Evolutionary conservation across 1,284 basidiomycete genomes (phyloP), one percentile per base, ranked within the genome.

Genomic region (Albatrellus sp.): DNA sequence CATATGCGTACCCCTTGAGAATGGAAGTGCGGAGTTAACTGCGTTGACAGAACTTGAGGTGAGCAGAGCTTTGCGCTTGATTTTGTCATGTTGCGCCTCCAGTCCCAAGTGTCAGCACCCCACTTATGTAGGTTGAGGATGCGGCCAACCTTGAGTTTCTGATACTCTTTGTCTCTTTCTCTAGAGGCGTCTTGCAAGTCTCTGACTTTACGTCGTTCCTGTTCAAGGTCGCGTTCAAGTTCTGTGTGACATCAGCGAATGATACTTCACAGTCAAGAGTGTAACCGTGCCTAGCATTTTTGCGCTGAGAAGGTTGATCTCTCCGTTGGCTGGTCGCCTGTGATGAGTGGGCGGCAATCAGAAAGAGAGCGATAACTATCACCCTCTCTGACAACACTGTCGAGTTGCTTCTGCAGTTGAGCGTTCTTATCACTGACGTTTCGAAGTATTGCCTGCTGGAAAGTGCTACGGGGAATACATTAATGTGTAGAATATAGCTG

Each of bases 141-240:
- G 1, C 33, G 39, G 49, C 55, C 24, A 38, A 76, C 87, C 68
- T 89, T 89, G 42, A 90, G 73, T 57, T 87, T 90, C 47, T 83
- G 80, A 55, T 90, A 90, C 52, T 90, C 88, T 54, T 84, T 88
- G 52, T 89, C 86, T 53, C 79, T 72, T 52, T 87, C 83, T 53
- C 76, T 72, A 5, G 80, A 68, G 1, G 73, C 64, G 34, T 90
- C 86, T 55, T 87, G 83, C 14, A 84, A 55, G 28, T 87, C 83
- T 11, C 76, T 70, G 16, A 73, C 67, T 55, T 80, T 85, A 13
- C 84, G 70, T 13, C 80, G 72, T 60, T 90, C 87, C 16, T 80
- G 51, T 53, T 89, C 87, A 35, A 90, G 67, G 51, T 90, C 88
- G 28, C 76, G 76, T 57, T 86, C 80, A 35, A 85, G 59, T 43